phyloP scores from a whole-genome alignment of 768 basidiomycete genomes.

The Mycena filopes region DNA sequence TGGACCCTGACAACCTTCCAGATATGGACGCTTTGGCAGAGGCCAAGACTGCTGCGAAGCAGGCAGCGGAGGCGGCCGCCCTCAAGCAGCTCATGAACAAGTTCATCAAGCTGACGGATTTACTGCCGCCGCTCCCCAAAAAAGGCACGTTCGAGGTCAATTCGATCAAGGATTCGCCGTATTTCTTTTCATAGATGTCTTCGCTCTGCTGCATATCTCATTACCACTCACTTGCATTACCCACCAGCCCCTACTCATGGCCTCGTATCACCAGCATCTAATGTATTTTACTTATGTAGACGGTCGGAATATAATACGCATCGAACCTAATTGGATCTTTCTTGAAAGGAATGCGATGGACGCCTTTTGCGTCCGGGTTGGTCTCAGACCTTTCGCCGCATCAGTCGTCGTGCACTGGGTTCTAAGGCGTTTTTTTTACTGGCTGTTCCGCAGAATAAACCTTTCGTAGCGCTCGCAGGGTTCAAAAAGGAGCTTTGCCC shows the following conservation, averaged over 20 bases:
- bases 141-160: slow-evolving; percentile 90
- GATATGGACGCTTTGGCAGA: slow-evolving; percentile 26
- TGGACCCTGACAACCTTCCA: background rate
- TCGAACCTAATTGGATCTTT: background rate
- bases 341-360: too few species aligned
- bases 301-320: slow-evolving; percentile 23
- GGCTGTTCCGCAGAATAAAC: too few species aligned
- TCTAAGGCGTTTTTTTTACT: too few species aligned
- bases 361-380: too few species aligned
- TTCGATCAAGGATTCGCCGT: slow-evolving; percentile 81
- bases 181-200: slow-evolving; percentile 88
- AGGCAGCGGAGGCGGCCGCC: background rate
- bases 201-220: slow-evolving; percentile 23
- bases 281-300: slow-evolving; percentile 32
- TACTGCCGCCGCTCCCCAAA: slow-evolving; percentile 84
- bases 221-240: slow-evolving; percentile 24
- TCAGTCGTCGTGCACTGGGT: too few species aligned
- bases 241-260: slow-evolving; percentile 25
- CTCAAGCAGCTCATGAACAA: slow-evolving; percentile 49
- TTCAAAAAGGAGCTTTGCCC: too few species aligned
- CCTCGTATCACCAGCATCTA: slow-evolving; percentile 29
- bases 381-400: too few species aligned
- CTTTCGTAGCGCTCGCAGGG: too few species aligned
- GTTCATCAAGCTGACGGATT: slow-evolving; percentile 78
- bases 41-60: slow-evolving; percentile 4